Conservation (phyloP, 768 basidiomycete genomes). For the Postia placenta region DNA sequence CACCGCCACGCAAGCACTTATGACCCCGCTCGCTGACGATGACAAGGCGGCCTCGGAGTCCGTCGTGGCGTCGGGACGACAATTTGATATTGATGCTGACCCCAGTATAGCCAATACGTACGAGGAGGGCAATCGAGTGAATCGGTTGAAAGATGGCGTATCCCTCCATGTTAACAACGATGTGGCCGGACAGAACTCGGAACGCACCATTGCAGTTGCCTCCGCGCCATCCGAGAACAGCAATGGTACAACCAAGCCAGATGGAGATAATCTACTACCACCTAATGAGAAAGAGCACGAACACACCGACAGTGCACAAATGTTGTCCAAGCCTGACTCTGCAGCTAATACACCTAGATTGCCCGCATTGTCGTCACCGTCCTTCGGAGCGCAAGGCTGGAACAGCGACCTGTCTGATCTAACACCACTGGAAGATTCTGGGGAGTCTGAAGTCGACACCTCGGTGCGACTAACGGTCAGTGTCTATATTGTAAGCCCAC, state of each 20-base stretch:
- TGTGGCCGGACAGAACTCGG: not conserved
- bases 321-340: not conserved
- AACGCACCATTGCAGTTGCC: too few relatives aligned
- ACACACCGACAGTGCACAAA: not conserved
- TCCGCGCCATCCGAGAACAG: not conserved
- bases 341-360: not conserved
- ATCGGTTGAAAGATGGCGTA: not conserved
- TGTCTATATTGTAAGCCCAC: not conserved
- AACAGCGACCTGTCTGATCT: slow-evolving; percentile 16
- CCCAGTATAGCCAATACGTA: not conserved
- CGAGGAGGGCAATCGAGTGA: too few relatives aligned
- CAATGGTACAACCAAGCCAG: not conserved
- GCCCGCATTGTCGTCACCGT: not conserved
- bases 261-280: not conserved
- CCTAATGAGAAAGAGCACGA: not conserved
- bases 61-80: not conserved
- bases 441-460: slow-evolving; percentile 12
- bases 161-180: not conserved
- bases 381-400: not conserved
- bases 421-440: slow-evolving; percentile 19
- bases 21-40: not conserved
- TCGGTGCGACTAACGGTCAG: not conserved
- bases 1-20: not conserved
- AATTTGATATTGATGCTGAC: too few relatives aligned
- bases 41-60: not conserved